A percentile compares a stretch with the other conserved stretches of the same genome.
Evolutionary conservation across 768 basidiomycete genomes (phyloP).

Genomic region (Punctularia strigosozonata): DNA sequence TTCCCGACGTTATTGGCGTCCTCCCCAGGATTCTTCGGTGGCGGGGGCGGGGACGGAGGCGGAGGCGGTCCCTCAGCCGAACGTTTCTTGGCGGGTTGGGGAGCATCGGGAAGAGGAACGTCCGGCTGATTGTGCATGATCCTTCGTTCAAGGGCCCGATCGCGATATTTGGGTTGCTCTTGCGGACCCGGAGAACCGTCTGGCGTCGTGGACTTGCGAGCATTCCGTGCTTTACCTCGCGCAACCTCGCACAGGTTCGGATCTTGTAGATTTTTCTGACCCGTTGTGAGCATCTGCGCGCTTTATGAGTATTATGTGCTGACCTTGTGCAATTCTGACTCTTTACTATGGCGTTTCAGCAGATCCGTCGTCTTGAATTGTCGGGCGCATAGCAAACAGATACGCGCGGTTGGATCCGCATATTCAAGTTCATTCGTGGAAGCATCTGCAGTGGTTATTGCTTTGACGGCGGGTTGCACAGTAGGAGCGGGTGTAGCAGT

Average conservation of each 20-base stretch:
- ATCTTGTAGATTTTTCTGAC: conserved; percentile 80
- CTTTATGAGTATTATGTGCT: conserved; percentile 13
- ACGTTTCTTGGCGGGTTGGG: conserved; percentile 29
- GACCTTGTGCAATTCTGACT: conserved; percentile 94
- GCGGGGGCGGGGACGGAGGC: conserved; percentile 49
- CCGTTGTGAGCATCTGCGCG: background rate
- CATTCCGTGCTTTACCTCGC: conserved; percentile 46
- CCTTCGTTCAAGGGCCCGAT: conserved; percentile 87
- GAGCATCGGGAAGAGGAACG: conserved; percentile 48
- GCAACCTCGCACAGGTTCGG: conserved; percentile 60
- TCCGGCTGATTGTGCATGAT: conserved; percentile 90
- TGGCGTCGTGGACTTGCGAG: conserved; percentile 22
- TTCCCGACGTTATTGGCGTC: conserved; percentile 87
- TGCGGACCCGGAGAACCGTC: conserved; percentile 20
- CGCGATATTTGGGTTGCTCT: conserved; percentile 78
- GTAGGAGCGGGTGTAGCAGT: conserved; percentile 10
- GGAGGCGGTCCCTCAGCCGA: conserved; percentile 50
- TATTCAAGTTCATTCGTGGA: conserved; percentile 70
- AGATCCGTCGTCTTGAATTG: conserved; percentile 86
- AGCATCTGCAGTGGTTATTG: conserved; percentile 24
- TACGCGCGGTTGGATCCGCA: conserved; percentile 59
- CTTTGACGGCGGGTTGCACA: conserved; percentile 3
- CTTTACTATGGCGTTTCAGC: conserved; percentile 81
- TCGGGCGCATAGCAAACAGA: conserved; percentile 84
- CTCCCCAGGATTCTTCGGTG: conserved; percentile 56